Conservation (phyloP, 1,284 basidiomycete genomes). For the Puccinia horiana region DNA sequence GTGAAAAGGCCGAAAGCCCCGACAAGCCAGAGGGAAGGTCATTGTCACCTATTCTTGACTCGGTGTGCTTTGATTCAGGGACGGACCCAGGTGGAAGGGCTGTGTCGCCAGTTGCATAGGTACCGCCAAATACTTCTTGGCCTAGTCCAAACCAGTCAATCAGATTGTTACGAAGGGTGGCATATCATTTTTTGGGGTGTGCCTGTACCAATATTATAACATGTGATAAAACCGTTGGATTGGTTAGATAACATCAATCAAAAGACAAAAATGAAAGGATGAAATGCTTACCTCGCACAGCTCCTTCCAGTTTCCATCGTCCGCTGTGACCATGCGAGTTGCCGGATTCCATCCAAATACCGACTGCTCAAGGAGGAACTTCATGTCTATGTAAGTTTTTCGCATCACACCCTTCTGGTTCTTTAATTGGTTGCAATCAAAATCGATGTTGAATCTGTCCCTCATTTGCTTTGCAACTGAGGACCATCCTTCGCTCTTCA, state of each 20-base stretch:
- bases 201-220: not conserved
- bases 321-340: not conserved
- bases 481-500: constrained; percentile 1
- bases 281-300: not conserved
- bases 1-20: not conserved
- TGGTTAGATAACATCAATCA: too few species aligned
- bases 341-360: constrained; percentile 1
- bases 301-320: not conserved
- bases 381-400: not conserved
- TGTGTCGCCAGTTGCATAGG: not conserved
- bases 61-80: not conserved
- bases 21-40: not conserved
- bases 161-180: not conserved
- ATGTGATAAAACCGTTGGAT: too few species aligned
- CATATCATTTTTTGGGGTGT: not conserved
- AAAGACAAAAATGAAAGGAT: not conserved
- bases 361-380: not conserved
- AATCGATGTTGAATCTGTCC: not conserved
- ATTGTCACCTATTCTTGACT: not conserved
- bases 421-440: not conserved
- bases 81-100: not conserved
- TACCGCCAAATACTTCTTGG: not conserved
- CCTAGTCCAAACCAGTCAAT: not conserved
- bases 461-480: not conserved
- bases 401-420: not conserved